Evolutionary conservation across 108 stramenopile species (phyloP), one percentile per base, ranked within the genome.

Genomic region (Fistulifera solaris): DNA sequence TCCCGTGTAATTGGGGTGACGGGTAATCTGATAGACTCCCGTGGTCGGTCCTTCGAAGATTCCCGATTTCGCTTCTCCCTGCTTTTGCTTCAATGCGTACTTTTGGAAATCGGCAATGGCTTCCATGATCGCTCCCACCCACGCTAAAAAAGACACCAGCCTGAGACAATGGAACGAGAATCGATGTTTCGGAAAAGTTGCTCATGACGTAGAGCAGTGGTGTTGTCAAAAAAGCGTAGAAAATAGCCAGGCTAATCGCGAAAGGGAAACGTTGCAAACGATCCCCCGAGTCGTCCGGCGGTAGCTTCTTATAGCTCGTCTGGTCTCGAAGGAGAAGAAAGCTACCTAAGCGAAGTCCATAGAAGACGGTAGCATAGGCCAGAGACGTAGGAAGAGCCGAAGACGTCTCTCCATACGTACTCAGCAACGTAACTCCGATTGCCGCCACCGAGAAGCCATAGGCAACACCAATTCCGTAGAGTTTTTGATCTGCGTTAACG

Each of bases 1-100:
- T 0, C 77, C 85, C 17, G 74, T 52, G 42, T 83, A 87, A 35
- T 87, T 87, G 26, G 85, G 85, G 65, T 87, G 85, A 7, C 85
- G 68, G 24, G 60, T 70, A 1, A 79, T 31, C n/a, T 52, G 44
- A 62, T 81, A 85, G 1, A 44, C 43, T 11, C 67, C 43, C 8
- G 44, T 52, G 16, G 65, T 52, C 0, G 71, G 71, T 48, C 71
- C 71, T 10, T 15, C 23, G 55, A 72, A 71, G 1, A 3, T 31
- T 11, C 42, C 14, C 0, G 54, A 53, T 26, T 57, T 54, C 22
- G 49, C 42, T 7, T 42, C 22, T 0, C 11, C 16, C 11, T 38
- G 12, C 17, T 52, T 48, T 41, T 75, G 69, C 2, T 45, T 41
- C 13, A 52, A 0, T 35, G 8, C 3, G 24, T 67, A 66, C 50